phyloP scores from a whole-genome alignment of 139 green algal species.

The Micromonas commoda region DNA sequence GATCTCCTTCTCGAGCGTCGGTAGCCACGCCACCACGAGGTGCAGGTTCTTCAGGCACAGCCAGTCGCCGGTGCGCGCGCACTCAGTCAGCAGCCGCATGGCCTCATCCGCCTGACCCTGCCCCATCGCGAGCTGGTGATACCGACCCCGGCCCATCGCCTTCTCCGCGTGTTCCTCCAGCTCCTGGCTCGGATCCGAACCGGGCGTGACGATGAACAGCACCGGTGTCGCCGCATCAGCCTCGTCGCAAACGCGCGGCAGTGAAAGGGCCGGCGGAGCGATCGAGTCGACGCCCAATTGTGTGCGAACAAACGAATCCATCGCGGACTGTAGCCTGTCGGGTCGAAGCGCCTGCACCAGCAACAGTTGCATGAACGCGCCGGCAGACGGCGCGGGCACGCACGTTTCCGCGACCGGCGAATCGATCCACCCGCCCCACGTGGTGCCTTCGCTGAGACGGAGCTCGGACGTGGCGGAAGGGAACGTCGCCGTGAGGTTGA shows the following conservation, averaged over 20 bases:
- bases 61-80: constrained; percentile 54
- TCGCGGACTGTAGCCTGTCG: constrained; percentile 49
- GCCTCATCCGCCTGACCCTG: constrained; percentile 67
- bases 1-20: constrained; percentile 63
- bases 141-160: constrained; percentile 34
- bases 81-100: constrained; percentile 59
- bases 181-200: constrained; percentile 67
- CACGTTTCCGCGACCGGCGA: constrained; percentile 13
- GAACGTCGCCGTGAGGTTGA: background rate
- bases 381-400: background rate
- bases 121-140: constrained; percentile 73
- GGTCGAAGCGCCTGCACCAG: constrained; percentile 49
- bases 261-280: constrained; percentile 40
- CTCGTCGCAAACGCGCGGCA: constrained; percentile 18
- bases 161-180: constrained; percentile 54
- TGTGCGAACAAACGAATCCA: constrained; percentile 46
- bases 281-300: constrained; percentile 48
- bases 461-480: background rate
- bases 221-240: constrained; percentile 38
- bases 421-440: constrained; percentile 35
- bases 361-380: constrained; percentile 50
- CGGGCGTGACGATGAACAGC: constrained; percentile 66
- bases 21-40: constrained; percentile 65
- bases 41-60: constrained; percentile 81
- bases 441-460: background rate